Evolutionary conservation across 2,329 filamentous ascomycete species (phyloP).

Genomic region (Mycosphaerelloides madeirae): DNA sequence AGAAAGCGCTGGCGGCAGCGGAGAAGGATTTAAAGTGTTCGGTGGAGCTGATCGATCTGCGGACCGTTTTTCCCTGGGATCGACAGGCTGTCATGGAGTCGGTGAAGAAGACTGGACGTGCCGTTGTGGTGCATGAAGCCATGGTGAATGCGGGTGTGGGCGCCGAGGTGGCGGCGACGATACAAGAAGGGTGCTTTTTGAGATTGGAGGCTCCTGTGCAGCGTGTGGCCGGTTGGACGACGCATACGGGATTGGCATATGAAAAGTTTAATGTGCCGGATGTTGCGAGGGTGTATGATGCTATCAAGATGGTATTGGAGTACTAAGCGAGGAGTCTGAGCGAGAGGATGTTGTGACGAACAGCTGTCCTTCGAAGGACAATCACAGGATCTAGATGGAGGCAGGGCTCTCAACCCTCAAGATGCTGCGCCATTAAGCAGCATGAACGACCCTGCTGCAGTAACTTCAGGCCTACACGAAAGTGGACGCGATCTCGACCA

Average conservation of each 20-base stretch:
- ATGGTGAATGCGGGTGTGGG: constrained; percentile 88
- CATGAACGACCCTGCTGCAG: too few species aligned
- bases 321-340: constrained; percentile 35
- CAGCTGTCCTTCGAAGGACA: too few species aligned
- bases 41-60: constrained; percentile 79
- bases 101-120: constrained; percentile 79
- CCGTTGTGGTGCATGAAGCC: constrained; percentile 84
- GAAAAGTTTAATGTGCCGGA: constrained; percentile 72
- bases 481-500: too few species aligned
- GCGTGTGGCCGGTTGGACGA: constrained; percentile 84
- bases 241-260: constrained; percentile 72
- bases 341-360: too few species aligned
- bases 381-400: too few species aligned
- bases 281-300: constrained; percentile 62
- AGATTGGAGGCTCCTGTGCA: constrained; percentile 79
- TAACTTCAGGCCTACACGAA: too few species aligned
- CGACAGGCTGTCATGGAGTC: constrained; percentile 73
- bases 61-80: constrained; percentile 91
- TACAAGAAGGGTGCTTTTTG: constrained; percentile 83
- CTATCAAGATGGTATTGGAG: constrained; percentile 44
- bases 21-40: constrained; percentile 71
- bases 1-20: constrained; percentile 68
- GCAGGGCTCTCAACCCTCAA: too few species aligned
- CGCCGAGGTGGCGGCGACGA: constrained; percentile 80
- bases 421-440: too few species aligned